Base-by-base conservation (phyloP, 2,329 filamentous ascomycete genomes). In the Acrodontium crateriforme region DNA sequence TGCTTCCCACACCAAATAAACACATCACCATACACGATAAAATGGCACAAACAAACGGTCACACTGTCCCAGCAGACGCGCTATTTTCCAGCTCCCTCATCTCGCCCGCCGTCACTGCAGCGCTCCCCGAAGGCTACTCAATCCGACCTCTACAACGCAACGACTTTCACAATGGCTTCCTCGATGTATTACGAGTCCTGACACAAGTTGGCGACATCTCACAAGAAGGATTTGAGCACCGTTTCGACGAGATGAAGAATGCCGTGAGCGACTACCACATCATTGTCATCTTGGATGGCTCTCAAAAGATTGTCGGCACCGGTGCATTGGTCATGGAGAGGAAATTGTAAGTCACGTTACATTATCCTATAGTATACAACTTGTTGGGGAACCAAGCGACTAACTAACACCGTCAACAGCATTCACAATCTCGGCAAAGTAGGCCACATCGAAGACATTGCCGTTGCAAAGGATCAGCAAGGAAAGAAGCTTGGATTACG, bases 371-470 rank as follows among this genome's bases (percentile, higher is more conserved):
- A 16, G 15, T 5, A 9, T 11, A 7, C 6, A 2, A 17, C 20
- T 12, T 9, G 14, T 7, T 7, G 4, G 15, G 4, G 10, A 18
- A 10, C 3, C 6, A 5, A 12, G 8, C 24, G 14, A 10, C 13
- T 6, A 4, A 22, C 28, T 35, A 10, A 29, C 11, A 2, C n/a
- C n/a, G n/a, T 11, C 16, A 14, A 17, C 32, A 57, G 53, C 54
- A 85, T 89, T 44, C 81, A 87, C 54, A 72, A 71, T 43, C 69
- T 89, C 24, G 81, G 81, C 27, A 62, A 77, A 13, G 87, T 94
- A 15, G 89, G 87, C 9, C 89, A 95, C 58, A 94, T 95, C 56
- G 89, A 95, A 57, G 89, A 98, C 53, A 94, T 98, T 53, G 85
- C 87, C 11, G 85, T 98, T 19, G 75, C 81, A 40, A 84, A 85